Base-by-base conservation (phyloP, 2,329 filamentous ascomycete species). In the Plenodomus biglobosus region DNA sequence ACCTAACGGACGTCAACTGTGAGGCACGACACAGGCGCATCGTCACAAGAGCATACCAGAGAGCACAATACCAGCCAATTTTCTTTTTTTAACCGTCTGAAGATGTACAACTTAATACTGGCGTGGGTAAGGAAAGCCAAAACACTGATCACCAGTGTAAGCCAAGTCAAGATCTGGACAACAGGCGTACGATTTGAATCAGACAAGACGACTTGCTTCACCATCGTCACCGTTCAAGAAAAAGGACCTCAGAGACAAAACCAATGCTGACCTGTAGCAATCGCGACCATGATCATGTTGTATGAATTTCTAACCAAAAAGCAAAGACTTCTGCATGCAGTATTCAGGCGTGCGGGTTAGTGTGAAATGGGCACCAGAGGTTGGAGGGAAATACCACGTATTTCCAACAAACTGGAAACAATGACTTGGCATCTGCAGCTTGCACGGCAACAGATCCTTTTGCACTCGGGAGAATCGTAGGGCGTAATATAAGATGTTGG, bases 101-200 rank as follows among this genome's bases (percentile, higher is more conserved):
- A 59, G 3, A 57, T 49, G 32, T 58, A 61, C n/a, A 59, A 39
- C 20, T 56, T 57, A 42, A 61, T 56, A 7, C 58, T 53, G 13
- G 59, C 57, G 34, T 62, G 58, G 10, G 54, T 55, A 2, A 58
- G 22, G 34, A 63, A 59, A 1, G 61, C 58, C 11, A 65, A 34
- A 3, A 58, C 43, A 24, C 56, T 58, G 2, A 55, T 51, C 6
- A 48, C 53, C 8, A 64, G 44, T 22, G 44, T 50, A 19, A 64
- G 48, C 59, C 59, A 64, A 13, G 56, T 52, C n/a, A 60, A 38
- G 20, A 64, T 62, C 32, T 64, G 58, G n/a, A 64, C 47, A 8
- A 63, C 46, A 11, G 62, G 62, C 22, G 55, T 63, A 8, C 51
- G 49, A 35, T 65, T 64, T 15, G 47, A 38, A 20, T 52, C 56